Evolutionary conservation across 2,329 filamentous ascomycete genomes (phyloP), one percentile per base, ranked within the genome.

Genomic region (Chaetomiaceae sp.): DNA sequence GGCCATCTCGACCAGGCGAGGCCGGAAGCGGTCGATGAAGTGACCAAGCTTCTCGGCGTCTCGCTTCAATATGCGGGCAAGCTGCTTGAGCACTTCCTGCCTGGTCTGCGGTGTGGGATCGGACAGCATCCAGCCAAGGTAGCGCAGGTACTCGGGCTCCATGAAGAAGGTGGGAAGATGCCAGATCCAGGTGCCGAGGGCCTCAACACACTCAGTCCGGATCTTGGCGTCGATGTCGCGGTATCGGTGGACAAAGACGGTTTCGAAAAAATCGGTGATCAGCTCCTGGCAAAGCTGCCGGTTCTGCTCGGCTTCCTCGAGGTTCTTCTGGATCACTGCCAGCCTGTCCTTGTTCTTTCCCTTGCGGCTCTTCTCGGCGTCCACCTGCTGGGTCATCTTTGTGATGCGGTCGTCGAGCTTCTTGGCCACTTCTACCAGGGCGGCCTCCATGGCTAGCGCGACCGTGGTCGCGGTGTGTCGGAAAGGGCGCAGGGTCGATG

Each of bases 61-160:
- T 52, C 88, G 83, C 62, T 83, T 85, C 69, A 95, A 92, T 5
- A 99, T 77, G 51, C 81, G 83, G 19, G 81, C 77, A 13, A 99
- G 75, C 66, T 97, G 90, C 62, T 84, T 88, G 37, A 99, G 71
- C 2, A 95, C 89, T 66, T 96, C 90, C n/a, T 85, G 78, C 48
- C 93, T 82, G 19, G 89, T 91, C 8, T 82, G 72, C 1, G 84
- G 76, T 54, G 84, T 78, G 3, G 83, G 78, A 65, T 99, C 93
- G 4, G 91, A 96, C 25, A 99, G 76, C 63, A 96, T 85, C 93
- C 93, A 99, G 46, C 93, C 93, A 5, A 99, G 76, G 63, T 99
- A 99, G 54, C 93, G 85, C 44, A 99, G 74, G 69, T 96, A 96
- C 60, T 86, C 79, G 2, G 89, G 89, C 58, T 96, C 88, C 67